A percentile compares a stretch with the other conserved stretches of the same genome.
Conservation (phyloP, 352 stramenopile genomes). For the Peronosclerospora sorghi region DNA sequence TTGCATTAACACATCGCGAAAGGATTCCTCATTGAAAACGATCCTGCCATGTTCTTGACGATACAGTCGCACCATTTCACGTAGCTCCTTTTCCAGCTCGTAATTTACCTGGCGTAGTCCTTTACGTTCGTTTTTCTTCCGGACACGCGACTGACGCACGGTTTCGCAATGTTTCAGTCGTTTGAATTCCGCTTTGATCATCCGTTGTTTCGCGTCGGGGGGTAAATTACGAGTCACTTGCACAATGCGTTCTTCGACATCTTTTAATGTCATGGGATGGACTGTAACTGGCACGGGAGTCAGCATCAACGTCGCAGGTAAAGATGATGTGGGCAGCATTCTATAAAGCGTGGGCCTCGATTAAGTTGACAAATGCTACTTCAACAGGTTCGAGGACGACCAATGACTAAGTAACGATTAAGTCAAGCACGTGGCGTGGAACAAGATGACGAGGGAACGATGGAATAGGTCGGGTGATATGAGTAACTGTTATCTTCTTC, state of each 20-base stretch:
- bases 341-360: too few relatives aligned
- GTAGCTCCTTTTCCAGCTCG: slow-evolving; percentile 43
- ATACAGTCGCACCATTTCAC: slow-evolving; percentile 24
- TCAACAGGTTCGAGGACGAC: neutral
- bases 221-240: slow-evolving; percentile 31
- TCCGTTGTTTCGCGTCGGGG: slow-evolving; percentile 29
- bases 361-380: too few relatives aligned
- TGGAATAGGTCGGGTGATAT: neutral
- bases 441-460: slow-evolving; percentile 25
- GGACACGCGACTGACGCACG: slow-evolving; percentile 64
- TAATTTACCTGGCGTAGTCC: slow-evolving; percentile 43
- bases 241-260: slow-evolving; percentile 46
- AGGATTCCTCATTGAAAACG: slow-evolving; percentile 36
- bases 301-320: too few relatives aligned
- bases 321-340: too few relatives aligned
- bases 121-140: slow-evolving; percentile 60
- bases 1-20: slow-evolving; percentile 45
- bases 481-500: too few relatives aligned
- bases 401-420: neutral
- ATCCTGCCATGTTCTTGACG: slow-evolving; percentile 32
- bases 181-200: slow-evolving; percentile 60
- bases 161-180: slow-evolving; percentile 72
- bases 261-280: slow-evolving; percentile 35
- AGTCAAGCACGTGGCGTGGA: slow-evolving; percentile 48
- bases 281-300: neutral